Evolutionary conservation across 148 eudicot genomes (phyloP).

Genomic region (Silene latifolia): DNA sequence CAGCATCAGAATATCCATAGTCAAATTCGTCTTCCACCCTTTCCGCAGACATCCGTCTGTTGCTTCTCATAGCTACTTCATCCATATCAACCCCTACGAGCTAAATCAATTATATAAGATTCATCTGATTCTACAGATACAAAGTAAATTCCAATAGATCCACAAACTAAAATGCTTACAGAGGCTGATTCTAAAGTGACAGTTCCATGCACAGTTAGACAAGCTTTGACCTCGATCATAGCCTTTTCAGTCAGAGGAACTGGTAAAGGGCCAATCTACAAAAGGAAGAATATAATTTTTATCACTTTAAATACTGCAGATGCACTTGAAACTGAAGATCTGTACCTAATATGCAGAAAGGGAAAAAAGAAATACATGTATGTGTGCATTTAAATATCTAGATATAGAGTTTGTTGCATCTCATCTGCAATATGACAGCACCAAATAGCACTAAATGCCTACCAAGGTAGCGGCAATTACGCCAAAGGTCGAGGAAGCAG

Average conservation of each 20-base stretch:
- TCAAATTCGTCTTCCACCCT: conserved; percentile 35
- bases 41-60: conserved; percentile 33
- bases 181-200: conserved; percentile 52
- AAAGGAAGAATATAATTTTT: conserved; percentile 9
- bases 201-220: conserved; percentile 63
- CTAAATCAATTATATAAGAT: conserved; percentile 35
- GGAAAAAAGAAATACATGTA: not conserved
- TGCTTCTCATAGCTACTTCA: conserved; percentile 26
- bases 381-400: not conserved
- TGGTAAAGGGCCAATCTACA: conserved; percentile 80
- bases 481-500: not conserved
- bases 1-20: conserved; percentile 32
- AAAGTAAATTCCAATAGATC: not conserved
- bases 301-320: not conserved
- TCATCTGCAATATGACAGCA: not conserved
- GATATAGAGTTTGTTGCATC: not conserved
- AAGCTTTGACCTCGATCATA: conserved; percentile 58
- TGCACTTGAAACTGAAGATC: not conserved
- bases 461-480: not conserved
- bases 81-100: conserved; percentile 47
- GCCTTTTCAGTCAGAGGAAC: conserved; percentile 36
- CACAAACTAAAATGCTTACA: conserved; percentile 39
- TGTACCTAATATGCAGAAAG: not conserved
- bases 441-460: not conserved
- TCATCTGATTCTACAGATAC: not conserved